These are phyloP conservation scores for Zasmidium citrigriseum DNA, from an alignment of 2,329 filamentous ascomycete genomes.

Conservation along the genomic window DNA sequence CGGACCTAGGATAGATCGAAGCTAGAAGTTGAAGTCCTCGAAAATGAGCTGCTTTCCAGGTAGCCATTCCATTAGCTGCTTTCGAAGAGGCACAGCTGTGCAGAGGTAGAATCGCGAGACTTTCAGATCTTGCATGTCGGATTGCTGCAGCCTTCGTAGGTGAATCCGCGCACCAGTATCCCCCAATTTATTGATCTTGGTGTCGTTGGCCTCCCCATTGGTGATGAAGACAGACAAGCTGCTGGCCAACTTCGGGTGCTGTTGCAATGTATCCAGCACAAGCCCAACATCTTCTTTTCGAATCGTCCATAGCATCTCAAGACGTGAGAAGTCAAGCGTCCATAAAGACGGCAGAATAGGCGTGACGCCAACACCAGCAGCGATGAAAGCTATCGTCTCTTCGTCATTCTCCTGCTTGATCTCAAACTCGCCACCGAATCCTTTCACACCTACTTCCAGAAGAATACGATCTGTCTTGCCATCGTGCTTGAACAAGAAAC, in stretches of 20 bases:
- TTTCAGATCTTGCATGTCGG: constrained; percentile 45
- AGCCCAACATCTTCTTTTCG: constrained; percentile 62
- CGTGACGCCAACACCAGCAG: constrained; percentile 81
- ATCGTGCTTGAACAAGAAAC: constrained; percentile 57
- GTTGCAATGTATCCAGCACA: constrained; percentile 59
- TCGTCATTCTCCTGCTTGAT: constrained; percentile 33
- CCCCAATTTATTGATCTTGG: constrained; percentile 45
- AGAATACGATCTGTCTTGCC: constrained; percentile 25
- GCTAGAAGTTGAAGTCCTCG: constrained; percentile 53
- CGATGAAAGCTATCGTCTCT: constrained; percentile 63
- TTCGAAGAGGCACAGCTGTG: constrained; percentile 53
- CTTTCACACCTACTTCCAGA: constrained; percentile 68
- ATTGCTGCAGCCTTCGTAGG: constrained; percentile 48
- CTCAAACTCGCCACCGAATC: constrained; percentile 69
- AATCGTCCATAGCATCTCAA: constrained; percentile 71
- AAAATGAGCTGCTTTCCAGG: constrained; percentile 47
- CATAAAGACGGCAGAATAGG: constrained; percentile 64
- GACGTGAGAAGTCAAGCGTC: constrained; percentile 35
- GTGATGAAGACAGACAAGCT: constrained; percentile 68
- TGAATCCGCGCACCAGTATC: constrained; percentile 38
- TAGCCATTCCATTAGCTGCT: constrained; percentile 52
- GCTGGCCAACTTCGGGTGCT: constrained; percentile 52
- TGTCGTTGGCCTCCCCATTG: constrained; percentile 17
- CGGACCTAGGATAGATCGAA: background rate
- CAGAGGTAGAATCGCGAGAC: constrained; percentile 61